Percentiles rank a stretch among this genome's conserved stretches.
Conservation (phyloP, 2,329 filamentous ascomycete genomes). For the Onygena corvina region DNA sequence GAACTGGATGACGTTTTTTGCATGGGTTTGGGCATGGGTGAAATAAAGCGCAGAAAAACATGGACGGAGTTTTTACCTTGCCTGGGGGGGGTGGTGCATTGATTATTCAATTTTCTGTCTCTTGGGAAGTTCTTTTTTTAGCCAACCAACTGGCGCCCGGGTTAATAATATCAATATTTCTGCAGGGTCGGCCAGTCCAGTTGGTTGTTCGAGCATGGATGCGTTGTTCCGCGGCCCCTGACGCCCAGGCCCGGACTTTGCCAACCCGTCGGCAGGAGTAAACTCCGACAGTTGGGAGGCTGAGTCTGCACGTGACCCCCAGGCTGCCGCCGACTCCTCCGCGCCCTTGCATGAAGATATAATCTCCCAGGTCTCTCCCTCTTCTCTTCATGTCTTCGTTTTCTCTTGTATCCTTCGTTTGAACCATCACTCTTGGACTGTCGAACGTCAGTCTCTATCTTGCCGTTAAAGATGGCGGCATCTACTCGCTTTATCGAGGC, state of each 20-base stretch:
- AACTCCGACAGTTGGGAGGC: background rate
- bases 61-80: conserved; percentile 2
- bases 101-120: too few species aligned
- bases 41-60: conserved; percentile 19
- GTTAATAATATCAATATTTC: background rate
- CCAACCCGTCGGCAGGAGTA: too few species aligned
- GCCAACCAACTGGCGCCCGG: too few species aligned
- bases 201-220: background rate
- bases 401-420: background rate
- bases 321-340: background rate
- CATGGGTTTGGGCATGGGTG: conserved; percentile 32
- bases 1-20: conserved; percentile 22
- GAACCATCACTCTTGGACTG: too few species aligned
- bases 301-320: background rate
- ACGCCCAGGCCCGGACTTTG: too few species aligned
- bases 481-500: background rate
- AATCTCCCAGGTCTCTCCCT: background rate
- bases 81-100: too few species aligned
- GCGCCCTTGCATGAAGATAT: background rate
- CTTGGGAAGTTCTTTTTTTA: too few species aligned
- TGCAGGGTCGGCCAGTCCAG: too few species aligned
- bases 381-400: background rate
- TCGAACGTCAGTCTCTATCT: too few species aligned
- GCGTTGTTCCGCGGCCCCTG: too few species aligned
- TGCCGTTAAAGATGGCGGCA: background rate